Evolutionary conservation across 2,329 filamentous ascomycete species (phyloP), one percentile per base, ranked within the genome.

Genomic region (Claviceps paspali): DNA sequence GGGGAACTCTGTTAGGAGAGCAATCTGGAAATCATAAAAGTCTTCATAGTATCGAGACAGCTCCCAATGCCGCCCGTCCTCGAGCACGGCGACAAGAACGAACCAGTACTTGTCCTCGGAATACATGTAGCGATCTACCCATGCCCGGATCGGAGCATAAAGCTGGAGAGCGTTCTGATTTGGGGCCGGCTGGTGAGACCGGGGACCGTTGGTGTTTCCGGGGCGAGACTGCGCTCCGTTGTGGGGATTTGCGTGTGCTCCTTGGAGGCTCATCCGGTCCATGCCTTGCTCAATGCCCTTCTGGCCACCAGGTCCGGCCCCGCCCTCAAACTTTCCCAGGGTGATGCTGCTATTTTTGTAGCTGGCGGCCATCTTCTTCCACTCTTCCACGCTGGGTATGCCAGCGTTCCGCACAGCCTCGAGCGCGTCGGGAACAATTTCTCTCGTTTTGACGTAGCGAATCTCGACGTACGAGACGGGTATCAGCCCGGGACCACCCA

Each of bases 321-420:
- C 67, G 41, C 63, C 67, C 49, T 88, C 84, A 47, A 92, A 88
- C 60, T 88, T 93, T 47, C 91, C 91, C 29, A 98, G 65, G 0
- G 87, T 88, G 54, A 98, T 96, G 61, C 91, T 96, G 57, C 87
- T 94, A 56, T 96, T 95, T 67, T 98, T 98, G 63, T 98, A 98
- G 45, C 95, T 88, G 39, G 88, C 88, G 1, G 91, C 87, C 85
- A 95, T 95, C 63, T 92, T 93, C 67, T 98, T 98, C 91, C 91
- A 98, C 52, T 98, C 91, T 54, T 98, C 91, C 3, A 98, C 91
- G 51, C 79, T 81, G 10, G 91, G 91, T 6, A 98, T 87, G 15
- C 88, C 87, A 2, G 91, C 91, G 48, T 79, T 78, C 49, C 76
- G 75, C 39, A 98, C 84, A 1, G 91, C 88, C 22, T 87, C 87